Evolutionary conservation across 352 stramenopile species (phyloP).

Genomic region (Globisporangium camurandrum): DNA sequence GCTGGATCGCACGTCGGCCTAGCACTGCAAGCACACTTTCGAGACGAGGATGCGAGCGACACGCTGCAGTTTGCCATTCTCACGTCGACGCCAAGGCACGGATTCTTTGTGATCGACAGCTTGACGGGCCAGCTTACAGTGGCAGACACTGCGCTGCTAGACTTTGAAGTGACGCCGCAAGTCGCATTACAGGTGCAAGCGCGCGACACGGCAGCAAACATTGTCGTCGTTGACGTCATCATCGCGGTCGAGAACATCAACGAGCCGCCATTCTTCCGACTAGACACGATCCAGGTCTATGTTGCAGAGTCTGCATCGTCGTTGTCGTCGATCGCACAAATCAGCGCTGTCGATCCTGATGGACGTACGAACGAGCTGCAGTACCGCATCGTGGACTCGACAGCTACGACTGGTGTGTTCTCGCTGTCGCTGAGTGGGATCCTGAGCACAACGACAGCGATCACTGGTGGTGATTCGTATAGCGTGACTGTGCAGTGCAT

Average conservation of each 20-base stretch:
- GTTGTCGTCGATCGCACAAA: background rate
- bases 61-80: background rate
- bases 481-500: slow-evolving; percentile 6
- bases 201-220: slow-evolving; percentile 4
- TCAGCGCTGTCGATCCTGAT: slow-evolving; percentile 8
- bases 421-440: background rate
- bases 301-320: slow-evolving; percentile 3
- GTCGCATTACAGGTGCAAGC: slow-evolving; percentile 1
- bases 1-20: background rate
- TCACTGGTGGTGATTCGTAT: background rate
- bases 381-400: slow-evolving; percentile 4
- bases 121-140: slow-evolving; percentile 4
- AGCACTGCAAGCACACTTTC: background rate
- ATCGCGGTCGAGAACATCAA: slow-evolving; percentile 24
- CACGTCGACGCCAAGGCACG: slow-evolving; percentile 1
- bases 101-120: background rate
- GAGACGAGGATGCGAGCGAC: slow-evolving; percentile 2
- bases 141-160: background rate
- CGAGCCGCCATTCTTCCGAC: slow-evolving; percentile 21
- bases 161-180: slow-evolving; percentile 3
- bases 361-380: background rate
- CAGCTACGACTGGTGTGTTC: background rate
- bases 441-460: background rate
- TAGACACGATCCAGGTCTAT: slow-evolving; percentile 7
- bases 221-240: slow-evolving; percentile 5